A percentile compares a stretch with the other conserved stretches of the same genome.
Evolutionary conservation across 78 protist species (phyloP).

Genomic region (Bodo saltans): DNA sequence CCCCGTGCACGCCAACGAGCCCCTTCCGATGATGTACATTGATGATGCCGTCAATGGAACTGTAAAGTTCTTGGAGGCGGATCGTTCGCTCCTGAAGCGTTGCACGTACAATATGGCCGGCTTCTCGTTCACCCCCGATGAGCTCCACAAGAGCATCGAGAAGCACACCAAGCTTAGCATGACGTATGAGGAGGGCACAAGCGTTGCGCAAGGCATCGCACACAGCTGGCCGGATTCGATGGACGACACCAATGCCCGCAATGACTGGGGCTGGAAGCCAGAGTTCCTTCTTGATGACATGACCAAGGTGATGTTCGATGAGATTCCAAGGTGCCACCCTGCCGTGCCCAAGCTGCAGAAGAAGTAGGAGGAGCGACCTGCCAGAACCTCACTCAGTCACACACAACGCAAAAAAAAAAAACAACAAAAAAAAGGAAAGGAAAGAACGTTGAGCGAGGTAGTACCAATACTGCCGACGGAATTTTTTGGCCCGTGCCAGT

Average conservation of each 20-base stretch:
- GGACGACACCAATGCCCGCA: conserved; percentile 56
- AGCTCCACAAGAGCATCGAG: conserved; percentile 35
- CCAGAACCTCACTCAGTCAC: no score
- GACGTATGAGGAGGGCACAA: conserved; percentile 44
- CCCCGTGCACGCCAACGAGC: conserved; percentile 32
- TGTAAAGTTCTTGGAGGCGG: conserved; percentile 44
- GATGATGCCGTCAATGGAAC: conserved; percentile 62
- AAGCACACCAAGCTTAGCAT: conserved; percentile 45
- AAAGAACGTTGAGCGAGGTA: no score
- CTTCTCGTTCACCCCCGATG: conserved; percentile 53
- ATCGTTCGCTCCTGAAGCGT: conserved; percentile 25
- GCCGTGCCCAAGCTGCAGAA: no score
- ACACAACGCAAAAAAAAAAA: no score
- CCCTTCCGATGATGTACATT: conserved; percentile 79
- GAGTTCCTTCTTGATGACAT: conserved; percentile 45
- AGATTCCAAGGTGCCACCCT: no score
- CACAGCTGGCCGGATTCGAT: conserved; percentile 65
- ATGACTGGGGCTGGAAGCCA: conserved; percentile 62
- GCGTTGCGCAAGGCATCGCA: conserved; percentile 65
- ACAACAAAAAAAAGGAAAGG: no score
- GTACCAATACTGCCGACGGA: no score
- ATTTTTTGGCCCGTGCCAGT: no score
- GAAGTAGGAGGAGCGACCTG: no score
- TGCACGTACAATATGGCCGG: conserved; percentile 63
- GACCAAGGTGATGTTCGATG: conserved; percentile 44